These are phyloP conservation scores for Chrysosporium queenslandicum DNA, from an alignment of 2,329 filamentous ascomycete genomes.

Conservation along the genomic window DNA sequence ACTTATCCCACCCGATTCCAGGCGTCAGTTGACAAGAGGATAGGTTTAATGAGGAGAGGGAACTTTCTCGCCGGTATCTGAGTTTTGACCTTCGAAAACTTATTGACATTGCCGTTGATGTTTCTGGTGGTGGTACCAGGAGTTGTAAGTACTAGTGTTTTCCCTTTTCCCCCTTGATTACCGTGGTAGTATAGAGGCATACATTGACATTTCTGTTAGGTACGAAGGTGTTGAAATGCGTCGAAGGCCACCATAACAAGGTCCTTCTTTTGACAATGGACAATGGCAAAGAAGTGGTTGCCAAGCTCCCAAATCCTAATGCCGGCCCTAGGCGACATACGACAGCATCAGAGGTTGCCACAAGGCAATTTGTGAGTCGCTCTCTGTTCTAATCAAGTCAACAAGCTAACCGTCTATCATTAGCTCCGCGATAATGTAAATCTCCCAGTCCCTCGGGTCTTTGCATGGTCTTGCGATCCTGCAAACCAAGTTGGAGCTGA, in stretches of 20 bases:
- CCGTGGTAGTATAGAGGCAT: neutral
- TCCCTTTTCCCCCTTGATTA: neutral
- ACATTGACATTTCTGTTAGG: constrained; percentile 15
- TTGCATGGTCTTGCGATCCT: constrained; percentile 14
- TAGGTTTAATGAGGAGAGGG: constrained; percentile 24
- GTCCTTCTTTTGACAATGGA: constrained; percentile 30
- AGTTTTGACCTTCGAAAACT: constrained; percentile 25
- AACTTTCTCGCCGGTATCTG: constrained; percentile 24
- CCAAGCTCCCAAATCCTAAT: constrained; percentile 25
- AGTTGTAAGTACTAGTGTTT: constrained; percentile 19
- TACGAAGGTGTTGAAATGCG: constrained; percentile 24
- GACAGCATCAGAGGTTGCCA: constrained; percentile 23
- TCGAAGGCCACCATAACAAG: constrained; percentile 29
- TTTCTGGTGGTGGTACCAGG: constrained; percentile 22
- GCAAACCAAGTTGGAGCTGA: constrained; percentile 17
- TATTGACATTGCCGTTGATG: constrained; percentile 21
- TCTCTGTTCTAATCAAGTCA: neutral
- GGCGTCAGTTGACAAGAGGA: neutral
- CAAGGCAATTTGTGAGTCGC: constrained; percentile 21
- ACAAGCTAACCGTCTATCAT: constrained; percentile 2
- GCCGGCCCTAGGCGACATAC: constrained; percentile 20
- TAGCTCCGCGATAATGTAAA: constrained; percentile 9
- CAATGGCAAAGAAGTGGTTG: constrained; percentile 24
- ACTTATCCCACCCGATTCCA: neutral
- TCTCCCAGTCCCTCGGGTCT: constrained; percentile 16